Conservation (phyloP, 345 rosid genomes). For the Lepidium africanum region DNA sequence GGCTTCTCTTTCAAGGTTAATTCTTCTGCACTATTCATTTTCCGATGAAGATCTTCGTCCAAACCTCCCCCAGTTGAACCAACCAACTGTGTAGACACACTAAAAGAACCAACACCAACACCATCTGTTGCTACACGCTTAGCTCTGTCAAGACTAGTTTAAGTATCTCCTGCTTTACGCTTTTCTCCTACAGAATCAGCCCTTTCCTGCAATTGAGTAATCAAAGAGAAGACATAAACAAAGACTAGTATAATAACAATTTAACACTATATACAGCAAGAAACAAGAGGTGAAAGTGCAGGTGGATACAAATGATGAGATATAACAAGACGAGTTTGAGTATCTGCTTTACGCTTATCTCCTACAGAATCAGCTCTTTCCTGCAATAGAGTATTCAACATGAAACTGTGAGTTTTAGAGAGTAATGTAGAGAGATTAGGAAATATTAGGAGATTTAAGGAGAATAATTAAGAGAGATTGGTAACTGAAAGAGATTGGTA, state of each 20-base stretch:
- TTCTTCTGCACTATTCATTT: conserved; percentile 34
- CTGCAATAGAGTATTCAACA: conserved; percentile 34
- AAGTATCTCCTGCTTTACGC: conserved; percentile 25
- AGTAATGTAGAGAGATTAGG: no score
- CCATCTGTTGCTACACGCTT: conserved; percentile 21
- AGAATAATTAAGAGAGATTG: no score
- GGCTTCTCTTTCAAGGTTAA: conserved; percentile 21
- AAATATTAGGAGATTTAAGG: no score
- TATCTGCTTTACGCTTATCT: conserved; percentile 36
- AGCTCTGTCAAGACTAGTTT: conserved; percentile 1
- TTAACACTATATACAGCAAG: not conserved
- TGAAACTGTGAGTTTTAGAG: no score
- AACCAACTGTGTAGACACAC: no score
- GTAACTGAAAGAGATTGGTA: no score
- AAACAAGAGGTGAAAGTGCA: not conserved
- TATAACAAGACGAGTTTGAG: not conserved
- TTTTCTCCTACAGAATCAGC: conserved; percentile 37
- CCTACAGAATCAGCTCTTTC: conserved; percentile 39
- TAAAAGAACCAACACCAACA: not conserved
- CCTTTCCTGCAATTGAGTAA: conserved; percentile 42
- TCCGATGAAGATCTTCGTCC: conserved; percentile 35
- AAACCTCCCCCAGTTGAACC: conserved; percentile 11
- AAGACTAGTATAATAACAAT: no score
- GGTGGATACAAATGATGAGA: not conserved
- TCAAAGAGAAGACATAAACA: conserved; percentile 11